Conservation (phyloP, 2,329 filamentous ascomycete genomes). For the Celoporthe dispersa region DNA sequence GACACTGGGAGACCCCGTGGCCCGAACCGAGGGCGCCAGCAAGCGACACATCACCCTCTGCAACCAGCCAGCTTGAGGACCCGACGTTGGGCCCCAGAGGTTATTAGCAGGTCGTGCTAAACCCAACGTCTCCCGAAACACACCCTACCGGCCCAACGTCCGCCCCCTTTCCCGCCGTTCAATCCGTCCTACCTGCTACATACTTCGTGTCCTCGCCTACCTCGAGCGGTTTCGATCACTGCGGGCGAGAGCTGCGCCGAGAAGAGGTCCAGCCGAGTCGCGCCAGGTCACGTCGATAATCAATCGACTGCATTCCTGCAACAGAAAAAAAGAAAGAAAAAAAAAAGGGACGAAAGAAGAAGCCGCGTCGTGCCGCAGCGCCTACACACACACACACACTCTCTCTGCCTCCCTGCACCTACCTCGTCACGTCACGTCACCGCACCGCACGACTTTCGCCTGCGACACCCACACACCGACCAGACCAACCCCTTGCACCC, state of each 20-base stretch:
- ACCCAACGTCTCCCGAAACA: conserved; percentile 22
- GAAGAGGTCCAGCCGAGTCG: conserved; percentile 5
- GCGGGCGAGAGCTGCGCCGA: conserved; percentile 14
- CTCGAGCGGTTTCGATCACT: conserved; percentile 16
- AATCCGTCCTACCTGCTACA: conserved; percentile 4
- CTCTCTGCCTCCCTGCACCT: neutral
- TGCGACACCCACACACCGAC: conserved; percentile 1
- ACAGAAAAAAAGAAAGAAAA: too few species aligned
- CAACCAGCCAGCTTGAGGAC: neutral
- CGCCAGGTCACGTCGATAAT: conserved; percentile 3
- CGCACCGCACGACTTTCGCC: neutral
- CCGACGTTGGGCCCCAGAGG: neutral
- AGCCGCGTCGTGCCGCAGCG: conserved; percentile 7
- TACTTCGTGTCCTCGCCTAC: neutral
- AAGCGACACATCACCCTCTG: conserved; percentile 4
- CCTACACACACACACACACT: neutral
- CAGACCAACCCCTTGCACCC: neutral
- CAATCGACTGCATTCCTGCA: conserved; percentile 1
- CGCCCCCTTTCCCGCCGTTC: conserved; percentile 15
- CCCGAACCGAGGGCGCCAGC: conserved; percentile 20
- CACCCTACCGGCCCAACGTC: conserved; percentile 21
- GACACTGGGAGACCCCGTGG: conserved; percentile 10
- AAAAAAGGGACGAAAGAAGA: neutral
- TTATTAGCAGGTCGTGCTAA: neutral
- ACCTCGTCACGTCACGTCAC: conserved; percentile 12